Evolutionary conservation across 1,139 yeast genomes (phyloP).

Genomic region (Hansenula sp.): DNA sequence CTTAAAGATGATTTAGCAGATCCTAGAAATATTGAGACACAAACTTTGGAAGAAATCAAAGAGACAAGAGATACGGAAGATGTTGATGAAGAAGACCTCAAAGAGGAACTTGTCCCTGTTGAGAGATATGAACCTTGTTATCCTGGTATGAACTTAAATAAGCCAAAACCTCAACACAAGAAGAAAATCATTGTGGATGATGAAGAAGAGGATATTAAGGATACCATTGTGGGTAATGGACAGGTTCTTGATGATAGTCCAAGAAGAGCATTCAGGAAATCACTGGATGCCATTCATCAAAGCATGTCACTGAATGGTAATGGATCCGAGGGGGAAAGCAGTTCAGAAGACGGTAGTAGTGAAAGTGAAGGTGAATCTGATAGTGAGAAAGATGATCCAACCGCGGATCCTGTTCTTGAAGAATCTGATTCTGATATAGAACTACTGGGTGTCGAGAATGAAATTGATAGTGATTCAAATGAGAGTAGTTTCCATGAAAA

Average conservation of each 20-base stretch:
- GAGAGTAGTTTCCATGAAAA: not conserved
- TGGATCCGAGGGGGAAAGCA: not conserved
- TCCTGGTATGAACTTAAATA: constrained; percentile 27
- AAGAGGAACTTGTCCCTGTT: constrained; percentile 11
- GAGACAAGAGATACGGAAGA: constrained; percentile 11
- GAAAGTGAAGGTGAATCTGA: constrained; percentile 3
- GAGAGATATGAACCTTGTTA: constrained; percentile 18
- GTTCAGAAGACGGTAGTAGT: not conserved
- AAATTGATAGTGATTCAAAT: not conserved
- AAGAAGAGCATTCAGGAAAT: not conserved
- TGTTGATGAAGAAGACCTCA: constrained; percentile 7
- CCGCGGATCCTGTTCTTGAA: constrained; percentile 12
- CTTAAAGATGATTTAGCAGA: constrained; percentile 62
- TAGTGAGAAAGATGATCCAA: constrained; percentile 10
- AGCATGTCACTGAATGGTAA: constrained; percentile 1
- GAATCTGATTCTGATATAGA: constrained; percentile 2
- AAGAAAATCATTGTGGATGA: constrained; percentile 10
- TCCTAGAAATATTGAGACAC: constrained; percentile 52
- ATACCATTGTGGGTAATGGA: too few relatives aligned
- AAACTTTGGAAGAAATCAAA: constrained; percentile 38
- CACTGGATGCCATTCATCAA: constrained; percentile 2
- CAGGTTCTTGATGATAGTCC: too few relatives aligned
- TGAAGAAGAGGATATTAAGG: constrained; percentile 14
- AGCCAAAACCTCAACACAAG: constrained; percentile 5
- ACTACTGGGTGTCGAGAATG: not conserved